Base-by-base conservation (phyloP, 495 filamentous ascomycete species). In the Lophiotrema nucula region DNA sequence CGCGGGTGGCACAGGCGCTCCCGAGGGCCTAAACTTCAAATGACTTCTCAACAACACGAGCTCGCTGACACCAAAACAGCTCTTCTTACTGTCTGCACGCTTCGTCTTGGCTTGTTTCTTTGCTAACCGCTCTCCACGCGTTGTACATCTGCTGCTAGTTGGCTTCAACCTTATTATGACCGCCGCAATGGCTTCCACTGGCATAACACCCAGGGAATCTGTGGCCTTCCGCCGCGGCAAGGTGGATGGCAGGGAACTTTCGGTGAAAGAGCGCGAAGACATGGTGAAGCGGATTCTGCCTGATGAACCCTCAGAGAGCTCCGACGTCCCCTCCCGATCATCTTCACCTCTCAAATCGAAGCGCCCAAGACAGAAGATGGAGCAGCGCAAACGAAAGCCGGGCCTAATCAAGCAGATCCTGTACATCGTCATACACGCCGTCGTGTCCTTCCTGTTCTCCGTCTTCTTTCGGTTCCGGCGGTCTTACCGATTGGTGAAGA, bases 401-500 rank as follows among this genome's bases (percentile, higher is more conserved):
- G 82, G 80, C 19, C 88, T 92, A 62, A 56, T 95, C 31, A 81
- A 75, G 53, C 79, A 74, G 3, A 82, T 86, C 60, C 63, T 92
- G 31, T 81, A 95, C 71, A 66, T 82, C 18, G 64, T 92, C 16
- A 71, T 89, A 49, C 95, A 87, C 72, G 77, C 80, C 42, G 51
- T 89, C 35, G 81, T 95, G 47, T 89, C 97, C 64, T 75, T 84
- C 45, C 67, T 96, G 67, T 97, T 96, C 75, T 88, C 86, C 1
- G 76, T 97, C 62, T 91, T 93, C 66, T 81, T 96, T 44, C 89
- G 89, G 27, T 71, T 91, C 42, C 81, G 92, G 31, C 84, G 87
- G 66, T 81, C 83, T 31, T 95, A 88, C 68, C 88, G 92, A 72
- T 83, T 83, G 22, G 76, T 93, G 31, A 73, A 83, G 43, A 84